Evolutionary conservation across 192 early-diverging fungal genomes (phyloP).

Genomic region (Umbelopsis isabellina): DNA sequence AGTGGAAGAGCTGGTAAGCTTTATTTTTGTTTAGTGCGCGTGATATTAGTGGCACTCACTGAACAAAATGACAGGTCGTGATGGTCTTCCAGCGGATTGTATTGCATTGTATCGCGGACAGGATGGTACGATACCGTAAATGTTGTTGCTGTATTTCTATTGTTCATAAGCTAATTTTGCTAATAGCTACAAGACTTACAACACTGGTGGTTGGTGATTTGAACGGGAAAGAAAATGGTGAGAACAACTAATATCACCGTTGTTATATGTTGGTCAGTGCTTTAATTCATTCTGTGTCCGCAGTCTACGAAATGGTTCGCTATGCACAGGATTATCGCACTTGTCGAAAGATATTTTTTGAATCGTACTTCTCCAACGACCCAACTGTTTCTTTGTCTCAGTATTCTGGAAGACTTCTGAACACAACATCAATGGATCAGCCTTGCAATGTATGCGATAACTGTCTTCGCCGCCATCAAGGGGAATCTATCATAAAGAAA

Average conservation of each 20-base stretch:
- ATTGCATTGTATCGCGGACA: constrained; percentile 64
- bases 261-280: background rate
- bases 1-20: constrained; percentile 65
- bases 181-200: constrained; percentile 52
- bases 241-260: background rate
- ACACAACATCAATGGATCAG: constrained; percentile 29
- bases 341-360: constrained; percentile 66
- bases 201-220: constrained; percentile 62
- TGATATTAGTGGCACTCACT: background rate
- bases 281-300: background rate
- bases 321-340: constrained; percentile 66
- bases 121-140: constrained; percentile 48
- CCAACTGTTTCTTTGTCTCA: constrained; percentile 3
- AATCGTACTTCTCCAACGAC: constrained; percentile 55
- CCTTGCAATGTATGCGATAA: constrained; percentile 50
- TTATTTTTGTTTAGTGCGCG: background rate
- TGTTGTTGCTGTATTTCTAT: too few species aligned
- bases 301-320: constrained; percentile 61
- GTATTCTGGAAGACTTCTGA: constrained; percentile 24
- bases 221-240: constrained; percentile 59
- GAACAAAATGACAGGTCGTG: constrained; percentile 40
- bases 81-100: constrained; percentile 70
- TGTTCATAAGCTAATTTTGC: background rate
- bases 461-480: constrained; percentile 47
- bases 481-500: constrained; percentile 39